Base-by-base conservation (phyloP, 202 grass and related monocot species). In the Miscanthus sacchariflorus region DNA sequence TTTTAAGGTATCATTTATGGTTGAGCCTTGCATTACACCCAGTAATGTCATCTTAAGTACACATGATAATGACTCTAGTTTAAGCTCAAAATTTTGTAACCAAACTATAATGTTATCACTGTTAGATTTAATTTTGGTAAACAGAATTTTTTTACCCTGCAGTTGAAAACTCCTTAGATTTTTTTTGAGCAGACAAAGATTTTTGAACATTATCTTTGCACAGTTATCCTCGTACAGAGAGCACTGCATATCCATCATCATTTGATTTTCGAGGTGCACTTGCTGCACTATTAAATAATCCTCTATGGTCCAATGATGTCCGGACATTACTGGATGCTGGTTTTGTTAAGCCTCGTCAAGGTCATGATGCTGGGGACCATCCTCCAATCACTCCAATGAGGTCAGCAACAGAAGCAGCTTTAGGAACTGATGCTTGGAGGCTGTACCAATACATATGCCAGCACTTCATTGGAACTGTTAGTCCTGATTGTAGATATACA, bases 191-290 rank as follows among this genome's bases (percentile, higher is more conserved):
- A 54, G 17, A 54, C 18, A 54, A 19, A 18, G 1, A 54, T 6
- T 19, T 19, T 6, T 58, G n/a, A 63, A 63, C 21, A 24, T 44
- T 71, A 67, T 86, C 80, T 89, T 91, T 88, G 68, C 81, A 81
- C 87, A 98, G 96, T 85, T 98, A 98, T 87, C 96, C 96, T 49
- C 93, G 96, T 78, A 98, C 96, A 86, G 96, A 98, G 91, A 96
- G 93, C 87, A 98, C 94, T 81, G 87, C 96, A 4, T 98, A 98
- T 85, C 96, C 94, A 38, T 33, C 90, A 23, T 98, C 96, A 82
- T 98, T 98, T 80, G 96, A 98, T 85, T 98, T 98, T 91, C 95
- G 80, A 90, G 85, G 84, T 86, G 86, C 85, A 67, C 94, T 98
- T 81, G 64, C 88, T 88, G 82, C 84, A 14, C 88, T 96, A 88